phyloP scores from a whole-genome alignment of 495 filamentous ascomycete species.

The Aspergillus bridgeri region DNA sequence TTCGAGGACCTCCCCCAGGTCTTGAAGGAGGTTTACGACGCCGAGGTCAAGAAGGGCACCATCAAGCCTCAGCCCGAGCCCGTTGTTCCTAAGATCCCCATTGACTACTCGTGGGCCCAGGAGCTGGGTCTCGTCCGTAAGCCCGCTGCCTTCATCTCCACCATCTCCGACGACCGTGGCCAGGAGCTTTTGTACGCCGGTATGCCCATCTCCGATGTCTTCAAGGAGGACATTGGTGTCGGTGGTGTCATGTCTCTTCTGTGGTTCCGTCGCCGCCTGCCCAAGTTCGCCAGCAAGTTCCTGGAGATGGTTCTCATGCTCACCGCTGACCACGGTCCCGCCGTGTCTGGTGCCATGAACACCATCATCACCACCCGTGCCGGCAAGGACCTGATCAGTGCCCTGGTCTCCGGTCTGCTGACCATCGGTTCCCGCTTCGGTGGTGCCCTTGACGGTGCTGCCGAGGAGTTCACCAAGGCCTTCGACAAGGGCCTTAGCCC shows the following conservation, averaged over 20 bases:
- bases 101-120: slow-evolving; percentile 99
- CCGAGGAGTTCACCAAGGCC: slow-evolving; percentile 97
- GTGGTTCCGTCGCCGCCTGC: slow-evolving; percentile 98
- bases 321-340: slow-evolving; percentile 97
- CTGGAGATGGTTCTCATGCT: slow-evolving; percentile 99
- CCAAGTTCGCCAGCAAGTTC: slow-evolving; percentile 95
- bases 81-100: slow-evolving; percentile 95
- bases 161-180: slow-evolving; percentile 98
- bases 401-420: slow-evolving; percentile 91
- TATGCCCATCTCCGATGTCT: slow-evolving; percentile 99
- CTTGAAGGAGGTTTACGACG: slow-evolving; percentile 77
- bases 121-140: slow-evolving; percentile 99
- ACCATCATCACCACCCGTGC: slow-evolving; percentile 99
- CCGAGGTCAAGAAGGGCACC: slow-evolving; percentile 74
- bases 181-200: slow-evolving; percentile 98
- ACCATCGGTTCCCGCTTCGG: slow-evolving; percentile 98
- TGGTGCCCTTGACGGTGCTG: slow-evolving; percentile 95
- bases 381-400: slow-evolving; percentile 95
- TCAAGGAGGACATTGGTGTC: slow-evolving; percentile 97
- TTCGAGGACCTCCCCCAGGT: slow-evolving; percentile 89
- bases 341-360: slow-evolving; percentile 99
- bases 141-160: slow-evolving; percentile 99
- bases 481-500: slow-evolving; percentile 97
- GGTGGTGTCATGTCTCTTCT: slow-evolving; percentile 99
- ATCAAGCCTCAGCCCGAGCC: slow-evolving; percentile 87